Evolutionary conservation across 2,329 filamentous ascomycete species (phyloP).

Genomic region (Botrytis hyacinthi): DNA sequence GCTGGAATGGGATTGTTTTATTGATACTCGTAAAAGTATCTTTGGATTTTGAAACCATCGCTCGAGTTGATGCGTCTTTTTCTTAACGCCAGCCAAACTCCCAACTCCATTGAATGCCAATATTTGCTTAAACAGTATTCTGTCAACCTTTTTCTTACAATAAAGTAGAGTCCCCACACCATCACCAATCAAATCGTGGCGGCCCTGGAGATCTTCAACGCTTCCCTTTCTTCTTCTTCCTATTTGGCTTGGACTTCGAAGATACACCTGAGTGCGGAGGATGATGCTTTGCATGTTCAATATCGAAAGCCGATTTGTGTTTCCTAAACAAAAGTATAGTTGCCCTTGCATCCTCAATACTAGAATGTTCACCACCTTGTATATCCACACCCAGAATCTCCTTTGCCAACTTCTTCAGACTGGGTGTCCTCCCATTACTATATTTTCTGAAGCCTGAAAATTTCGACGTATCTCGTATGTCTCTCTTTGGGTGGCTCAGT

Average conservation of each 20-base stretch:
- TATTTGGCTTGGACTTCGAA: conserved; percentile 27
- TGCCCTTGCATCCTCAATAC: conserved; percentile 77
- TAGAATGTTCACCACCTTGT: conserved; percentile 63
- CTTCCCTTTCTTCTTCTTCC: conserved; percentile 44
- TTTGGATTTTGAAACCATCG: neutral
- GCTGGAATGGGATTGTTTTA: neutral
- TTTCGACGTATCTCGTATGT: conserved; percentile 82
- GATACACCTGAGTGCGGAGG: conserved; percentile 40
- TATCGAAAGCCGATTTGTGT: conserved; percentile 82
- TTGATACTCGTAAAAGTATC: neutral
- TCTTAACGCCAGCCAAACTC: conserved; percentile 7
- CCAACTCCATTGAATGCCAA: neutral
- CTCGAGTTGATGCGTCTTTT: neutral
- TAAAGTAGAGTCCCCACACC: too few species aligned
- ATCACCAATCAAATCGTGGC: neutral
- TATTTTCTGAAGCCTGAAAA: conserved; percentile 72
- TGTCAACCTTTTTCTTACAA: neutral
- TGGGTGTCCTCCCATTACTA: conserved; percentile 65
- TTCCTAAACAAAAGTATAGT: conserved; percentile 86
- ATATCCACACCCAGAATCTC: conserved; percentile 61
- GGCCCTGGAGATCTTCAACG: conserved; percentile 18
- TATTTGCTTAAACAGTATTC: neutral
- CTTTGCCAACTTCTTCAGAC: conserved; percentile 57
- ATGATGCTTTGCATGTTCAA: conserved; percentile 70
- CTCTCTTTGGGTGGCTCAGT: conserved; percentile 72